Evolutionary conservation across 2,329 filamentous ascomycete genomes (phyloP).

Genomic region (Macrophomina tecta): DNA sequence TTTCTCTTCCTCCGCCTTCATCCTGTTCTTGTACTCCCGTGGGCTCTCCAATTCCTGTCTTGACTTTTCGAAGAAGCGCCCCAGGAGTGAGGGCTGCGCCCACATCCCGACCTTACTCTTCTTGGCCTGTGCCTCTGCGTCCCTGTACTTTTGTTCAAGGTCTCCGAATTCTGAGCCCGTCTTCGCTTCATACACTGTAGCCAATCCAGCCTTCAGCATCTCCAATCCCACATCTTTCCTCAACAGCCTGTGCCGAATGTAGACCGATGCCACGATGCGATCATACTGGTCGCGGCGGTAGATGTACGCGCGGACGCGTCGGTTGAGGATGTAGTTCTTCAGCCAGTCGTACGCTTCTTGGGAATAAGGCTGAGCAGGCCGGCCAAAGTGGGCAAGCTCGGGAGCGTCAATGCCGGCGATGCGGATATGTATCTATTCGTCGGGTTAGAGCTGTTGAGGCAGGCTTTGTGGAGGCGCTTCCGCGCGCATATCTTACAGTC

Average conservation of each 20-base stretch:
- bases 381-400: slow-evolving; percentile 90
- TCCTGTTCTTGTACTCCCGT: slow-evolving; percentile 79
- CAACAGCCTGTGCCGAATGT: slow-evolving; percentile 70
- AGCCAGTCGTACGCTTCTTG: slow-evolving; percentile 84
- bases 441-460: background rate
- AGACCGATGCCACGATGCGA: slow-evolving; percentile 85
- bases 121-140: slow-evolving; percentile 63
- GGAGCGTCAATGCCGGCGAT: slow-evolving; percentile 93
- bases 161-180: slow-evolving; percentile 86
- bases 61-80: slow-evolving; percentile 52
- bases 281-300: slow-evolving; percentile 91
- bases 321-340: slow-evolving; percentile 71
- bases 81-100: slow-evolving; percentile 56
- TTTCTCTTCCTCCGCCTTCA: slow-evolving; percentile 50
- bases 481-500: slow-evolving; percentile 65
- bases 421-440: slow-evolving; percentile 77
- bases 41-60: slow-evolving; percentile 72
- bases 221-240: slow-evolving; percentile 84
- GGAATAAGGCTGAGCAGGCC: slow-evolving; percentile 81
- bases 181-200: slow-evolving; percentile 94
- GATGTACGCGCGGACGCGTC: slow-evolving; percentile 80
- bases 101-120: slow-evolving; percentile 66
- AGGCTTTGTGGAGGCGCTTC: background rate
- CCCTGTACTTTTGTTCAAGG: slow-evolving; percentile 65
- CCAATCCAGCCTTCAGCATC: slow-evolving; percentile 84